Evolutionary conservation across 805 yeast species (phyloP).

Genomic region (Saccharomycopsis fermentans): DNA sequence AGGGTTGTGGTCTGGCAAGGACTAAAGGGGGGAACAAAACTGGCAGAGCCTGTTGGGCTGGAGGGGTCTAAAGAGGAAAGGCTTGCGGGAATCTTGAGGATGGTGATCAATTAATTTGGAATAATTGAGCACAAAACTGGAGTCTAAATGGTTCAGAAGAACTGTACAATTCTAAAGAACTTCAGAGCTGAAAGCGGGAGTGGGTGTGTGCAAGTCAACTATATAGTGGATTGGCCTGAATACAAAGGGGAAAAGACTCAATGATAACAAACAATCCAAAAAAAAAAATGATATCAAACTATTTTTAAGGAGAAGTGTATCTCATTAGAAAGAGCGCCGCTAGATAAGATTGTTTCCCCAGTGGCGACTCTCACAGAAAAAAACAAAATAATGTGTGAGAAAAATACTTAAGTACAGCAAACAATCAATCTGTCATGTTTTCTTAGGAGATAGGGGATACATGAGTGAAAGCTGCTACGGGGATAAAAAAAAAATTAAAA

Average conservation of each 20-base stretch:
- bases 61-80: no score
- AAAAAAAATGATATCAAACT: neutral
- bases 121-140: neutral
- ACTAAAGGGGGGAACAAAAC: no score
- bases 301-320: neutral
- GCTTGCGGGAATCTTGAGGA: no score
- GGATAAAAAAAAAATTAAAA: no score
- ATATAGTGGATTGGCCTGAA: neutral
- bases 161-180: neutral
- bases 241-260: neutral
- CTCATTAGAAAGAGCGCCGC: neutral
- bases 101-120: no score
- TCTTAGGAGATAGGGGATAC: no score
- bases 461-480: no score
- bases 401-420: neutral
- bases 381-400: neutral
- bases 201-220: neutral
- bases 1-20: no score
- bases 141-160: neutral
- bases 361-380: neutral
- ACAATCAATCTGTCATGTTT: neutral
- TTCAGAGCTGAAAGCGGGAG: neutral
- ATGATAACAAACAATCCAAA: neutral
- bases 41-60: no score
- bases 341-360: conserved; percentile 1